These are phyloP conservation scores for Neonectria coccinea DNA, from an alignment of 2,329 filamentous ascomycete genomes.

Conservation along the genomic window DNA sequence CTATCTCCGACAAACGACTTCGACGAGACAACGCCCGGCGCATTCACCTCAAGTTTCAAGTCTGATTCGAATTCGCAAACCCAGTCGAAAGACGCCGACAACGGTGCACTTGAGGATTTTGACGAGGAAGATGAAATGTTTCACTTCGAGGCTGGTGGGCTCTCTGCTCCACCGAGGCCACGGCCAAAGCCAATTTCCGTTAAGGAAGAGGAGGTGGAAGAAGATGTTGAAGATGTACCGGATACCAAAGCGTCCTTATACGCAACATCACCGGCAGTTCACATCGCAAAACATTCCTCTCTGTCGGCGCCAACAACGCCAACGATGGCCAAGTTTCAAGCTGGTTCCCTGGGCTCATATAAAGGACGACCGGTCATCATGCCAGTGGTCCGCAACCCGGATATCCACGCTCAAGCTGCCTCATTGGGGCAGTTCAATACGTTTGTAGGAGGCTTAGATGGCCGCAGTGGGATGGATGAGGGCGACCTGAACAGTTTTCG, in stretches of 20 bases:
- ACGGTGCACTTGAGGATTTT: conserved; percentile 14
- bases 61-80: conserved; percentile 22
- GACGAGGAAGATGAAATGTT: conserved; percentile 58
- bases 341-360: conserved; percentile 64
- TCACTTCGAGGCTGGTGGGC: conserved; percentile 56
- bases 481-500: conserved; percentile 58
- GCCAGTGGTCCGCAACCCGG: conserved; percentile 62
- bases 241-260: conserved; percentile 48
- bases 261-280: conserved; percentile 59
- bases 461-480: conserved; percentile 62
- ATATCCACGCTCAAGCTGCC: conserved; percentile 61
- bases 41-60: conserved; percentile 15
- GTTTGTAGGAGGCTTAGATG: conserved; percentile 66
- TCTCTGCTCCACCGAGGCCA: conserved; percentile 47
- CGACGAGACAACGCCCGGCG: conserved; percentile 17
- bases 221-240: conserved; percentile 45
- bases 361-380: conserved; percentile 65
- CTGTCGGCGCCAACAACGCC: conserved; percentile 48
- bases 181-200: conserved; percentile 43
- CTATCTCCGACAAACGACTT: conserved; percentile 31
- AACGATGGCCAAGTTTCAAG: conserved; percentile 50
- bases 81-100: conserved; percentile 8
- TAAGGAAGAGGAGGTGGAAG: conserved; percentile 50
- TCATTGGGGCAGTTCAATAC: conserved; percentile 61
- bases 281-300: conserved; percentile 50